Evolutionary conservation across 2,329 filamentous ascomycete species (phyloP).

Genomic region (Fusarium sp.): DNA sequence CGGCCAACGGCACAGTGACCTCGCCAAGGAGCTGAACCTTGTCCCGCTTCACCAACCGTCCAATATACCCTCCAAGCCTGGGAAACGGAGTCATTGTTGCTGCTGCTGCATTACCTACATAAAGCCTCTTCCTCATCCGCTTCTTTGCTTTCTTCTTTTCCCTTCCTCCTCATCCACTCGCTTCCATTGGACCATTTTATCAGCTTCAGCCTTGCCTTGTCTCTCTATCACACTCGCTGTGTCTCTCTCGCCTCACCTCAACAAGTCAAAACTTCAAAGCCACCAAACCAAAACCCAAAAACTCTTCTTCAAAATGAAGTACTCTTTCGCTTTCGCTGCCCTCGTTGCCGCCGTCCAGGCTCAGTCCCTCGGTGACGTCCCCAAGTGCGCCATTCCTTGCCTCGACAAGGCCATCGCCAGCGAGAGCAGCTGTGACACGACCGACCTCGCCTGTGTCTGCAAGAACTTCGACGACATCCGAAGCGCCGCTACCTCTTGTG

Average conservation of each 20-base stretch:
- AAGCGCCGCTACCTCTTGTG: conserved; percentile 51
- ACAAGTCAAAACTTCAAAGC: conserved; percentile 20
- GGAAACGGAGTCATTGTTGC: neutral
- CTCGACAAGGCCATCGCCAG: conserved; percentile 50
- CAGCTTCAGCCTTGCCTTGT: conserved; percentile 24
- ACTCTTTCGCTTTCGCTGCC: conserved; percentile 51
- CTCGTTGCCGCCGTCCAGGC: conserved; percentile 53
- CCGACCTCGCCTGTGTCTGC: conserved; percentile 55
- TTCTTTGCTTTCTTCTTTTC: conserved; percentile 16
- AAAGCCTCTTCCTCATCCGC: conserved; percentile 46
- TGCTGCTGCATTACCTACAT: conserved; percentile 37
- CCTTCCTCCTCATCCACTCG: conserved; percentile 51
- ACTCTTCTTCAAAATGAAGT: conserved; percentile 55
- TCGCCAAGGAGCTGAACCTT: neutral
- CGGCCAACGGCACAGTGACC: conserved; percentile 15
- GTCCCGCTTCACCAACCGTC: neutral
- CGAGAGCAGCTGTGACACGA: conserved; percentile 50
- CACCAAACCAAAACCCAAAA: conserved; percentile 12
- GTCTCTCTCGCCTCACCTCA: conserved; percentile 9
- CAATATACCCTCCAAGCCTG: too few relatives aligned
- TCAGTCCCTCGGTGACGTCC: conserved; percentile 53
- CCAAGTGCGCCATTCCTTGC: conserved; percentile 56
- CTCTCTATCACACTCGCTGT: conserved; percentile 49
- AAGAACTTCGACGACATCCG: conserved; percentile 52
- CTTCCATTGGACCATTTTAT: conserved; percentile 41